phyloP scores from a whole-genome alignment of 2,329 filamentous ascomycete genomes.

The Gaeumannomyces sp. region DNA sequence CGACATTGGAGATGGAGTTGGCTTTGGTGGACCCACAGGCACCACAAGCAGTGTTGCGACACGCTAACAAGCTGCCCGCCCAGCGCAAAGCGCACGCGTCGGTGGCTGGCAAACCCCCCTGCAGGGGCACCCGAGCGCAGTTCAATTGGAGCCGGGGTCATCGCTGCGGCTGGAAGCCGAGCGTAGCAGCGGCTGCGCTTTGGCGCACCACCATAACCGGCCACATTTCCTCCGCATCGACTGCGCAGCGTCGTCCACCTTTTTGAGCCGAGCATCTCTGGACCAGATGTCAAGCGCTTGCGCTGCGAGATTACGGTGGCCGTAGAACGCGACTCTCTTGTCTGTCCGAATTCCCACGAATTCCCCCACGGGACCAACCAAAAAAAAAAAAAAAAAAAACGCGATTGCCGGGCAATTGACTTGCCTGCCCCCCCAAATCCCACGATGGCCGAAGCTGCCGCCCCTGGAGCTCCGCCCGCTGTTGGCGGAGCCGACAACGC shows the following conservation, averaged over 20 bases:
- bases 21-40: not conserved
- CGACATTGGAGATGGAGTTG: not conserved
- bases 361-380: no score
- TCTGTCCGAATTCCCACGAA: not conserved
- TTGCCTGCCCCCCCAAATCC: not conserved
- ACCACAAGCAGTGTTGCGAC: not conserved
- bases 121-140: not conserved
- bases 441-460: slow-evolving; percentile 21
- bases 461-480: slow-evolving; percentile 9
- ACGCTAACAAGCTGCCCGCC: not conserved
- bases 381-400: not conserved
- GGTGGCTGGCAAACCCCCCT: not conserved
- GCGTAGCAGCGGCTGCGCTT: not conserved
- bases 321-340: not conserved
- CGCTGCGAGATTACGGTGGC: not conserved
- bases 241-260: not conserved
- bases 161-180: not conserved
- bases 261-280: not conserved
- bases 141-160: not conserved
- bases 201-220: not conserved
- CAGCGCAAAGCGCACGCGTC: not conserved
- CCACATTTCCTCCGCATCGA: not conserved
- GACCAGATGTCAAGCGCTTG: not conserved
- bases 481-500: slow-evolving; percentile 35
- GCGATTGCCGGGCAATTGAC: not conserved